Conservation (phyloP, 1,284 basidiomycete species). For the Athelia psychrophila region DNA sequence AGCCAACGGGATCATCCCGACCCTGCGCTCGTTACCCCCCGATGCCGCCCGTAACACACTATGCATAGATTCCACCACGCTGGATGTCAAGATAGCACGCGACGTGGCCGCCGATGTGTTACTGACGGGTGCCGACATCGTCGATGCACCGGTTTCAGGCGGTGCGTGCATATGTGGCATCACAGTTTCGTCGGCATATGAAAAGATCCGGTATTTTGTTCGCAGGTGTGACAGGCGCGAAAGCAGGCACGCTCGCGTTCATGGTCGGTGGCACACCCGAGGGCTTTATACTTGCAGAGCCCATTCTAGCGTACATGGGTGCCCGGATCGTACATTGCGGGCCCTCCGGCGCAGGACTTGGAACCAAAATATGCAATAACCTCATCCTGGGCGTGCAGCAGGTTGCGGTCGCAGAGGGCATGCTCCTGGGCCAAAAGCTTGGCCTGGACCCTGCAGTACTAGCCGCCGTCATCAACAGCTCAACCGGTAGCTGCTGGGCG, state of each 20-base stretch:
- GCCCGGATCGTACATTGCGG: constrained; percentile 83
- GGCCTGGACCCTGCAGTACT: constrained; percentile 75
- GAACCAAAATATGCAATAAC: constrained; percentile 89
- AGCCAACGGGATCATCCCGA: constrained; percentile 56
- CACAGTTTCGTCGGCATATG: not conserved
- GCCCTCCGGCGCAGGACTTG: constrained; percentile 80
- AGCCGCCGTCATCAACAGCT: constrained; percentile 80
- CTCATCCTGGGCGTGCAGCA: constrained; percentile 77
- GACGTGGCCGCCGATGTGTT: constrained; percentile 57
- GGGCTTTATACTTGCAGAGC: constrained; percentile 59
- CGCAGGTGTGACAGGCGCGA: constrained; percentile 79
- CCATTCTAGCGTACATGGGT: constrained; percentile 76
- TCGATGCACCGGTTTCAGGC: constrained; percentile 91
- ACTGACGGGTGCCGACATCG: constrained; percentile 66
- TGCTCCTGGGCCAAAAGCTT: constrained; percentile 78
- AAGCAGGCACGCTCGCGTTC: constrained; percentile 84
- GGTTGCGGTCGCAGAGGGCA: constrained; percentile 78
- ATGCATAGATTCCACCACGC: constrained; percentile 86
- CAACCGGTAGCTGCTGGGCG: constrained; percentile 83
- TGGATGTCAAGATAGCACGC: constrained; percentile 75
- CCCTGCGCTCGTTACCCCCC: constrained; percentile 42
- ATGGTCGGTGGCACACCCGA: constrained; percentile 77
- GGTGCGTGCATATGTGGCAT: constrained; percentile 45
- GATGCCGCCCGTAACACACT: constrained; percentile 48
- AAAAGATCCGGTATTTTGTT: not conserved